Evolutionary conservation across 2,329 filamentous ascomycete genomes (phyloP), one percentile per base, ranked within the genome.

Genomic region (Trichoderma semiorbis): DNA sequence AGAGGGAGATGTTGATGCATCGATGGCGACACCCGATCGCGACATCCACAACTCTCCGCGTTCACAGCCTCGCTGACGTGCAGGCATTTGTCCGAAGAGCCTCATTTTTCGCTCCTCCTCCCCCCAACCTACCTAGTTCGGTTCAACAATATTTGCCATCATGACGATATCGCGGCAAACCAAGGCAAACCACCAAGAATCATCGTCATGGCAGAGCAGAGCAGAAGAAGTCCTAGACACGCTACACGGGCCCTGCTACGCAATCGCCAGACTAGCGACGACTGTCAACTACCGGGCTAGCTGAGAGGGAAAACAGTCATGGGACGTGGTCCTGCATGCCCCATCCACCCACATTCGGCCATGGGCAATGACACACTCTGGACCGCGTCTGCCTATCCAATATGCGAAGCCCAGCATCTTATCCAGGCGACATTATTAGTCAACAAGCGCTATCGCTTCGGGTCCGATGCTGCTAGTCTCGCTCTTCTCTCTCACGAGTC

Each of bases 21-120:
- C 57, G 21, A 62, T 61, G 55, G 66, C 55, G 53, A 60, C 55
- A 61, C 50, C 65, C 65, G 65, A 69, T 69, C 55, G 53, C 55
- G 55, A 21, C 66, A 36, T 61, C 57, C 30, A 14, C 39, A 36
- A 28, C 57, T 32, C 39, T 26, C 57, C 28, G 39, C 39, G 21
- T 12, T n/a, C 67, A 47, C 57, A 50, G 67, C 67, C 65, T 60
- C 67, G 43, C 67, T 69, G 67, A 69, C 67, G 67, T 69, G 66
- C 66, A 69, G 66, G 26, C 28, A 36, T 34, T 36, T 53, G 57
- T 32, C 57, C 55, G 55, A 50, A 69, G 67, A 69, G 67, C 67
- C 67, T 69, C 67, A 60, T 36, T 14, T 47, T 53, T 24, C n/a
- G 10, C 47, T 53, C 4, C n/a, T 24, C 2, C 47, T 53, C 47